These are phyloP conservation scores for Lentinula aciculospora DNA, from an alignment of 768 basidiomycete species.

Conservation along the genomic window DNA sequence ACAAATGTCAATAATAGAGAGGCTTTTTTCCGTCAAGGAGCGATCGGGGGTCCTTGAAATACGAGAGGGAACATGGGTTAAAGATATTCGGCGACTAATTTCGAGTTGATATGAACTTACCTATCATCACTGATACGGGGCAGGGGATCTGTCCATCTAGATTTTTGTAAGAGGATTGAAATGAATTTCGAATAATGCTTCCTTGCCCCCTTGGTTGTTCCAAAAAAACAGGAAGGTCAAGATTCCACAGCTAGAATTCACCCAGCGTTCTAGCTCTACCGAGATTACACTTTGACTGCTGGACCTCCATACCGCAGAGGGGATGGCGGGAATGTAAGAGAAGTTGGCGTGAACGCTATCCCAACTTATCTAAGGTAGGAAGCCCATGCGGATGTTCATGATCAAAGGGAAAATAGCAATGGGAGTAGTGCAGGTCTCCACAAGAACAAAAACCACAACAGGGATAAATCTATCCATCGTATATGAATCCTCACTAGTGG, in stretches of 20 bases:
- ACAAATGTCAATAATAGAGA: background rate
- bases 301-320: background rate
- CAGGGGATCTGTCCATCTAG: background rate
- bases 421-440: conserved; percentile 35
- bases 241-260: background rate
- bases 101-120: background rate
- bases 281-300: background rate
- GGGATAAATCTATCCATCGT: conserved; percentile 37
- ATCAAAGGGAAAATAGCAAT: conserved; percentile 27
- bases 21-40: background rate
- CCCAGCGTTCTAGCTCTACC: background rate
- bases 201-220: background rate
- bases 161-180: background rate
- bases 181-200: background rate
- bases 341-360: conserved; percentile 31
- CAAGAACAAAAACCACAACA: conserved; percentile 39
- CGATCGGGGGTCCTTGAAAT: background rate
- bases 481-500: conserved; percentile 12
- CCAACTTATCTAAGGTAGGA: conserved; percentile 38
- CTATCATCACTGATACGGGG: background rate
- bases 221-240: background rate
- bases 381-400: conserved; percentile 16
- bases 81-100: background rate
- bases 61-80: background rate
- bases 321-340: conserved; percentile 15